Conservation (phyloP, 106 monocot genomes). For the Allium fistulosum region DNA sequence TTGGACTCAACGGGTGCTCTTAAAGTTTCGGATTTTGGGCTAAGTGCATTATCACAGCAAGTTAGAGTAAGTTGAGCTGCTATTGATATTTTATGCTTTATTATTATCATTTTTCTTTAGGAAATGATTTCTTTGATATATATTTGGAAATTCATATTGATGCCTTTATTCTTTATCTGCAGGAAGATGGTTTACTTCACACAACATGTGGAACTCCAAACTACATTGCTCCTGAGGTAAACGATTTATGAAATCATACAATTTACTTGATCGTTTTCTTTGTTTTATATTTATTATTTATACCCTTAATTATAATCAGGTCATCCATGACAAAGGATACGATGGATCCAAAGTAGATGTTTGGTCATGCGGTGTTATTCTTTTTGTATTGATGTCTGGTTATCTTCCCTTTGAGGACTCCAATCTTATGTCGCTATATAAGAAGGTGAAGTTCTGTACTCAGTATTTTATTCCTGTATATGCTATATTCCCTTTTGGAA, state of each 20-base stretch:
- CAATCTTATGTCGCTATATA: constrained; percentile 62
- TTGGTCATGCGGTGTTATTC: constrained; percentile 95
- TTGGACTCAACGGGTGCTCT: constrained; percentile 63
- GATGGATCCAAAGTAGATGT: constrained; percentile 93
- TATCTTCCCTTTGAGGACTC: constrained; percentile 87
- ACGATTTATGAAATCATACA: not conserved
- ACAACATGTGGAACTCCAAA: constrained; percentile 98
- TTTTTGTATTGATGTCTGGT: constrained; percentile 89
- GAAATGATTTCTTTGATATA: not conserved
- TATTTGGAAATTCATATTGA: not conserved
- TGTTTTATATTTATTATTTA: not conserved
- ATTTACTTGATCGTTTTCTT: not conserved
- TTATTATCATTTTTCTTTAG: not conserved
- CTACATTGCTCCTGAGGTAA: constrained; percentile 83
- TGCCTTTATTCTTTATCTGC: constrained; percentile 3
- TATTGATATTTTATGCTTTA: not conserved
- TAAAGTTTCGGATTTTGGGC: constrained; percentile 94
- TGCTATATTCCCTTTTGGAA: not conserved
- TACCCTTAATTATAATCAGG: constrained; percentile 20
- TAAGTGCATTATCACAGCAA: constrained; percentile 93
- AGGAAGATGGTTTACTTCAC: constrained; percentile 93
- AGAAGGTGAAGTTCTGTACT: constrained; percentile 37
- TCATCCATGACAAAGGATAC: constrained; percentile 86
- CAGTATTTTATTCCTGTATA: not conserved
- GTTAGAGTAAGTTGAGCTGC: constrained; percentile 33